Percentiles rank a stretch among this genome's conserved stretches.
These are phyloP conservation scores for Lasiodiplodia hormozganensis DNA, from an alignment of 2,329 filamentous ascomycete species.

Conservation along the genomic window DNA sequence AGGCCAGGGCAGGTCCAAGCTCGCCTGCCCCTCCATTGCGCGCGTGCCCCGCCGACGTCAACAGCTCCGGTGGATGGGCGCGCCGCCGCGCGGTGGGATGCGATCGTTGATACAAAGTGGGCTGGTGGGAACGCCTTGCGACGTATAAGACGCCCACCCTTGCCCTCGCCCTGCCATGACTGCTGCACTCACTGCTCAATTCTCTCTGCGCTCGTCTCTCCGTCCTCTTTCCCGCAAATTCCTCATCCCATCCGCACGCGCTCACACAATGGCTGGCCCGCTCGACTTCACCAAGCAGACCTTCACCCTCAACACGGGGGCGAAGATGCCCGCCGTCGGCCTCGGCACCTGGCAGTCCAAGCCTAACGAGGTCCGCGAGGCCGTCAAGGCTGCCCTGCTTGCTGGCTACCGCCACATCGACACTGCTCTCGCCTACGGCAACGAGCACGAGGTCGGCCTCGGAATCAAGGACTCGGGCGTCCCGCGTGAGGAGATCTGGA, in stretches of 20 bases:
- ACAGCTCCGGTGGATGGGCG: not conserved
- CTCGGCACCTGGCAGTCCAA: slow-evolving; percentile 81
- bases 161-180: slow-evolving; percentile 15
- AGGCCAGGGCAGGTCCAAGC: slow-evolving; percentile 14
- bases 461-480: slow-evolving; percentile 73
- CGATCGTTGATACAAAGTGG: slow-evolving; percentile 6
- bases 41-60: slow-evolving; percentile 15
- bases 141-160: slow-evolving; percentile 16
- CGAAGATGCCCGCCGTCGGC: slow-evolving; percentile 78
- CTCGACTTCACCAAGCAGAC: slow-evolving; percentile 48
- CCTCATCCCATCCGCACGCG: slow-evolving; percentile 4
- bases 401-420: slow-evolving; percentile 78
- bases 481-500: slow-evolving; percentile 71
- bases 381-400: slow-evolving; percentile 73
- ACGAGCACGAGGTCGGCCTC: slow-evolving; percentile 75
- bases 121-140: not conserved
- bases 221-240: slow-evolving; percentile 19
- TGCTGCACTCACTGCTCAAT: slow-evolving; percentile 35
- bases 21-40: slow-evolving; percentile 10
- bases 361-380: slow-evolving; percentile 71
- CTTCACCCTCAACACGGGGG: slow-evolving; percentile 70
- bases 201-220: slow-evolving; percentile 36
- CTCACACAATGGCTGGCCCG: slow-evolving; percentile 34
- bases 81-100: slow-evolving; percentile 16
- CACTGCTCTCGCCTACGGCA: slow-evolving; percentile 79